Base-by-base conservation (phyloP, 2,329 filamentous ascomycete species). In the Knoxdaviesia proteae region DNA sequence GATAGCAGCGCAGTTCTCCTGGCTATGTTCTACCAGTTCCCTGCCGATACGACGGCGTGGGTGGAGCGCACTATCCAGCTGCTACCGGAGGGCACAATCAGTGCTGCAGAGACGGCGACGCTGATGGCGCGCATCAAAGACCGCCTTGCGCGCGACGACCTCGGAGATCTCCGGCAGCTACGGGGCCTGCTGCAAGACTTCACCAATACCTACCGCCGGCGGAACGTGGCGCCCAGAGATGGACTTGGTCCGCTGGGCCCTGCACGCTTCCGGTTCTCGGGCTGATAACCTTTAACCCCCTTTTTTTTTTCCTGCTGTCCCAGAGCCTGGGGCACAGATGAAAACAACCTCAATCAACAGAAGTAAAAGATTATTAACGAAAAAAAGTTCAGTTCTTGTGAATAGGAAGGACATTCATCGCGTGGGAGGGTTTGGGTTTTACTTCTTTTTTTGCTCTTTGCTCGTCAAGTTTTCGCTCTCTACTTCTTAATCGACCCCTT, bases 201-300 rank as follows among this genome's bases (percentile, higher is more conserved):
- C 56, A 96, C 90, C 30, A 93, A 88, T 56, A 83, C 78, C 32
- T 98, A 98, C 59, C 76, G 92, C 41, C 71, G 92, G 54, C 73
- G 92, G 48, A 94, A 98, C 54, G 83, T 98, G 39, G 88, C 90
- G n/a, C 90, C 90, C 6, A 68, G 88, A 47, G 88, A 96, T 56
- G 88, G 88, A 1, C 65, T 96, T 37, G 88, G 88, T 4, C 72
- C 84, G 54, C 64, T 96, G 45, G 86, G 94, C 61, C 84, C 86
- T 30, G 76, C 80, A 29, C 75, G 82, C 49, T 96, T 96, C 63
- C 80, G 83, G 51, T 96, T 94, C 43, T 56, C 55, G n/a, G 60
- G 60, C 42, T 63, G 40, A 36, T 36, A 29, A 10, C 10, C 35
- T 10, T 7, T n/a, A 33, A 41, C 20, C n/a, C 11, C 20, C 29